A percentile compares a stretch with the other conserved stretches of the same genome.
phyloP scores from a whole-genome alignment of 2,329 filamentous ascomycete genomes.

The Colletotrichum cuscutae region DNA sequence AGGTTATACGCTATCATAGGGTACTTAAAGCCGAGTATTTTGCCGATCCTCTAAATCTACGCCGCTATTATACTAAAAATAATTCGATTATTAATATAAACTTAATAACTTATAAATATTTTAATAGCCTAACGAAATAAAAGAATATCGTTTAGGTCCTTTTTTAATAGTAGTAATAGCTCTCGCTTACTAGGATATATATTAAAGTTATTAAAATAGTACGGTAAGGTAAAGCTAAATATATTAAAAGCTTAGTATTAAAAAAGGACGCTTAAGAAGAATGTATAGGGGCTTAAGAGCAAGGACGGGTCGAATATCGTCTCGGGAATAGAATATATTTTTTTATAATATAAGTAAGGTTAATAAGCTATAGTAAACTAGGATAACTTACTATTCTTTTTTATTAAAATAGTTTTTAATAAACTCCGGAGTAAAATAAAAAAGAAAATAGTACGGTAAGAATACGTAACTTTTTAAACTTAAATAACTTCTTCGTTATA shows the following conservation, averaged over 20 bases:
- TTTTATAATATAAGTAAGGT: background rate
- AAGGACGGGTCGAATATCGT: conserved; percentile 1
- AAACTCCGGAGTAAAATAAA: conserved; percentile 11
- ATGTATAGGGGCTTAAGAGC: background rate
- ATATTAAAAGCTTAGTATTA: background rate
- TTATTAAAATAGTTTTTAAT: conserved; percentile 19
- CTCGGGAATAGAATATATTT: background rate
- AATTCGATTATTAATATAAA: conserved; percentile 35
- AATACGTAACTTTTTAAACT: conserved; percentile 29
- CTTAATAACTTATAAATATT: conserved; percentile 40
- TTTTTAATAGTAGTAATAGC: background rate
- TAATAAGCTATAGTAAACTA: background rate
- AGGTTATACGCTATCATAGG: background rate
- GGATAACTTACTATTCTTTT: background rate
- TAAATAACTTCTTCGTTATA: conserved; percentile 40
- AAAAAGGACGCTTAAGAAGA: background rate
- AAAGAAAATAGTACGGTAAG: conserved; percentile 37
- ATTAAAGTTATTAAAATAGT: background rate
- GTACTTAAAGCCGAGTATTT: conserved; percentile 14
- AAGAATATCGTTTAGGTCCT: background rate
- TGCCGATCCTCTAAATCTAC: conserved; percentile 31
- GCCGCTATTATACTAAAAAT: conserved; percentile 29
- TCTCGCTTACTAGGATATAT: background rate
- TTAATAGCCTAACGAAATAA: conserved; percentile 39
- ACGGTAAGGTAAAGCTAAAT: background rate